Base-by-base conservation (phyloP, 495 filamentous ascomycete genomes). In the Halenospora varia region DNA sequence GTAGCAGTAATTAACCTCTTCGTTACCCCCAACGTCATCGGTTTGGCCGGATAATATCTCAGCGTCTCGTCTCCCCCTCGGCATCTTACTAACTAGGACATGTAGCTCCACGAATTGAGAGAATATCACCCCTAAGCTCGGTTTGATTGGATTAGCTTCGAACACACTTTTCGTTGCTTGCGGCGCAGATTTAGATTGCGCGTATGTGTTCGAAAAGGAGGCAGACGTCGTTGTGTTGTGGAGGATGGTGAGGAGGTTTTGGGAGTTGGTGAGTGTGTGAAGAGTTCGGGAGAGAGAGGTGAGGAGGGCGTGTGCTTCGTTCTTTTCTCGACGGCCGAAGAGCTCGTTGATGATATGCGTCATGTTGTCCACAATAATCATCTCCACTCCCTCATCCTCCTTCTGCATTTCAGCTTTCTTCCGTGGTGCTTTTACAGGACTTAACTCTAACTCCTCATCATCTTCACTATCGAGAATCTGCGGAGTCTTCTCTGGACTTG, bases 241-340 rank as follows among this genome's bases (percentile, higher is more conserved):
- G 39, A 66, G 56, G 23, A 66, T 55, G 18, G 57, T 62, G 25
- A 66, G 55, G 40, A 64, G 56, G 57, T 62, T 62, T 10, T 23
- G 24, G 1, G 50, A 46, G 22, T 25, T 44, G 10, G 61, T 44
- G 10, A 57, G 24, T 3, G 50, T 54, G 29, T 60, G 52, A 1
- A 66, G 46, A 1, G 53, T 45, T 18, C 13, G 18, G 10, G 63
- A 63, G 44, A 66, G 60, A 26, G 35, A 23, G 25, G 35, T 48
- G 42, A 66, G 61, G 24, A 63, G 50, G 44, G 17, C 52, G 35
- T 63, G 55, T 42, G 57, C 60, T 62, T 62, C 59, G 8, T 15
- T 20, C 47, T 58, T 66, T 25, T 62, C 60, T 52, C 56, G 54
- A 11, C 48, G 22, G 3, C 48, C 44, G 19, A 66, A 61, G 13